A percentile compares a stretch with the other conserved stretches of the same genome.
phyloP scores from a whole-genome alignment of 768 basidiomycete genomes.

The Chiua virens region DNA sequence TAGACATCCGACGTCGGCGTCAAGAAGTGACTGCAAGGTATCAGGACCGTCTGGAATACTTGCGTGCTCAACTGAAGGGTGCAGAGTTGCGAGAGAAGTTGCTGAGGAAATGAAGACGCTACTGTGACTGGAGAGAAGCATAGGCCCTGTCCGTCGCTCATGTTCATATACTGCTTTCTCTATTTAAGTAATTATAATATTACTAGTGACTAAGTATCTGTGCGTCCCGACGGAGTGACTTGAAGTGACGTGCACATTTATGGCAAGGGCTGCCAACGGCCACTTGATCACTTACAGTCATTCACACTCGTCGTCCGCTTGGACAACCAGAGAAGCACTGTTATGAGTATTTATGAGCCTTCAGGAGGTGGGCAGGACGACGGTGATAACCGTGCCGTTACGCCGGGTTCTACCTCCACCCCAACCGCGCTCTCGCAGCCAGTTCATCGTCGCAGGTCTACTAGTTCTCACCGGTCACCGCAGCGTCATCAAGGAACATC shows the following conservation, averaged over 20 bases:
- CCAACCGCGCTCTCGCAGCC: slow-evolving; percentile 29
- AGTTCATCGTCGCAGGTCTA: slow-evolving; percentile 46
- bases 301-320: not conserved
- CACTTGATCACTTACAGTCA: too few relatives aligned
- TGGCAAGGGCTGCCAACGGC: too few relatives aligned
- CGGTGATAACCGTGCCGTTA: slow-evolving; percentile 32
- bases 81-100: slow-evolving; percentile 84
- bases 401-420: slow-evolving; percentile 44
- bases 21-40: slow-evolving; percentile 74
- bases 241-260: not conserved
- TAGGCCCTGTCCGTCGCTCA: slow-evolving; percentile 7
- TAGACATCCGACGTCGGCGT: slow-evolving; percentile 65
- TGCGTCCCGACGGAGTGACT: too few relatives aligned
- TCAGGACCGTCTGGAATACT: slow-evolving; percentile 72
- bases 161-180: slow-evolving; percentile 13
- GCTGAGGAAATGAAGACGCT: slow-evolving; percentile 49
- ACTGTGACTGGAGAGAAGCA: not conserved
- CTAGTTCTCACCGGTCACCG: slow-evolving; percentile 63
- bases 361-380: slow-evolving; percentile 26
- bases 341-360: slow-evolving; percentile 17
- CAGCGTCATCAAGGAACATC: slow-evolving; percentile 68
- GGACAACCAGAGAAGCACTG: not conserved
- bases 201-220: not conserved
- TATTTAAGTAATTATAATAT: slow-evolving; percentile 9
- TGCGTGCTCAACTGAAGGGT: slow-evolving; percentile 79